Base-by-base conservation (phyloP, 2,329 filamentous ascomycete species). In the Trichoderma simmonsii region DNA sequence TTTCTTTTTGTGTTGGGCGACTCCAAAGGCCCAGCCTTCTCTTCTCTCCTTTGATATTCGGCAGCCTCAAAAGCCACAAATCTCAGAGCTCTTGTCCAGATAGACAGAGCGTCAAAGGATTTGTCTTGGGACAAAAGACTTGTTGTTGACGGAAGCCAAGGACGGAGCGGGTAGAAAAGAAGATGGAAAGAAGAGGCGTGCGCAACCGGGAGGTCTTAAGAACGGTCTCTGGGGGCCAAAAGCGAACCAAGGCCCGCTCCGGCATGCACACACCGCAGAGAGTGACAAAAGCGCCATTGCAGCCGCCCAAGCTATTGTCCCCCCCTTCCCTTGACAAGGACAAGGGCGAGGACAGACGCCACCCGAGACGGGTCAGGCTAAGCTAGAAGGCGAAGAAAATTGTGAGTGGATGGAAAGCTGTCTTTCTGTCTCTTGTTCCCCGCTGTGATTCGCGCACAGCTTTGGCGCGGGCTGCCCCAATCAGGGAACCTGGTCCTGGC, bases 381-480 rank as follows among this genome's bases (percentile, higher is more conserved):
- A 43, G 62, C 48, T 32, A 56, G 8, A 54, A 62, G 57, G 39
- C 51, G 54, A 26, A 48, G 62, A 24, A 60, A 24, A 60, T 60
- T 39, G 32, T 66, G 61, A 54, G 32, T 60, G 63, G 70, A 39
- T 63, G 11, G 15, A 34, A 12, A 15, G 12, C 26, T 28, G 36
- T 32, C 18, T 43, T 43, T 43, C 11, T 54, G 67, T 70, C 30
- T 32, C 26, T 63, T 34, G 34, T 72, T 69, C 72, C 75, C 76
- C 72, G 71, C 77, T 78, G 77, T 78, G 77, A 78, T 78, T 76
- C 73, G 70, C 67, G 68, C 57, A 68, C 32, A 14, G 39, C 39
- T 36, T 30, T 72, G 72, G 73, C 73, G 76, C 74, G 72, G 74
- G 73, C 64, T 68, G 72, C 73, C 74, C 77, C 77, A 79, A 77